Evolutionary conservation across 768 basidiomycete genomes (phyloP).

Genomic region (Mycena galericulata): DNA sequence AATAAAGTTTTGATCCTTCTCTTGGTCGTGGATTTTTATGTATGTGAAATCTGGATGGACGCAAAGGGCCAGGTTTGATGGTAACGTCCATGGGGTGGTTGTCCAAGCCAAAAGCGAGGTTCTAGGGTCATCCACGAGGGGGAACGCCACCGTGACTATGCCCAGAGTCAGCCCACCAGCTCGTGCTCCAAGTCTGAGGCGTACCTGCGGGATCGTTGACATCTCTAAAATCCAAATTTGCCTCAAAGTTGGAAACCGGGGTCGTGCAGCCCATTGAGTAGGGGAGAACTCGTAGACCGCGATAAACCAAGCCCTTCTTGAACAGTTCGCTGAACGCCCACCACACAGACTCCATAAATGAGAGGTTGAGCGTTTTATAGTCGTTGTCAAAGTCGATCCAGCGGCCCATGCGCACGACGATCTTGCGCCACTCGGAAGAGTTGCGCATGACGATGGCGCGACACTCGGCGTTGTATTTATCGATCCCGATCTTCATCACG

Average conservation of each 20-base stretch:
- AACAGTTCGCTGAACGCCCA: conserved; percentile 98
- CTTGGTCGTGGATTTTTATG: conserved; percentile 95
- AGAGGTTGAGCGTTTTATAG: conserved; percentile 94
- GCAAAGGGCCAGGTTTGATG: conserved; percentile 94
- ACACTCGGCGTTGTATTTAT: conserved; percentile 97
- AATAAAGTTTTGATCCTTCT: conserved; percentile 89
- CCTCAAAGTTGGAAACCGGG: conserved; percentile 97
- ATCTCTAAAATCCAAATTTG: conserved; percentile 91
- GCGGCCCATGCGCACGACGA: conserved; percentile 97
- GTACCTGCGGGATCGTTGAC: conserved; percentile 92
- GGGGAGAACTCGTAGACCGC: conserved; percentile 95
- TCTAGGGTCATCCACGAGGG: conserved; percentile 90
- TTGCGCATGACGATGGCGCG: conserved; percentile 98
- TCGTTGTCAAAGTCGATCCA: conserved; percentile 99
- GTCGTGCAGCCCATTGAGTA: conserved; percentile 98
- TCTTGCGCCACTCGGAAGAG: conserved; percentile 91
- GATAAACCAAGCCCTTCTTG: conserved; percentile 92
- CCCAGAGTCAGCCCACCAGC: not conserved
- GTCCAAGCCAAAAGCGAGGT: conserved; percentile 97
- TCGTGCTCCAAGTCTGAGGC: conserved; percentile 37
- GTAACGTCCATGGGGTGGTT: conserved; percentile 98
- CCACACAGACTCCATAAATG: conserved; percentile 99
- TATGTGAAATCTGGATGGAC: conserved; percentile 97
- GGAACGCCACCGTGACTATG: conserved; percentile 91
- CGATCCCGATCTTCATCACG: conserved; percentile 95